Evolutionary conservation across 176 grass and related monocot species (phyloP), one percentile per base, ranked within the genome.

Genomic region (Pontederia paniculata): DNA sequence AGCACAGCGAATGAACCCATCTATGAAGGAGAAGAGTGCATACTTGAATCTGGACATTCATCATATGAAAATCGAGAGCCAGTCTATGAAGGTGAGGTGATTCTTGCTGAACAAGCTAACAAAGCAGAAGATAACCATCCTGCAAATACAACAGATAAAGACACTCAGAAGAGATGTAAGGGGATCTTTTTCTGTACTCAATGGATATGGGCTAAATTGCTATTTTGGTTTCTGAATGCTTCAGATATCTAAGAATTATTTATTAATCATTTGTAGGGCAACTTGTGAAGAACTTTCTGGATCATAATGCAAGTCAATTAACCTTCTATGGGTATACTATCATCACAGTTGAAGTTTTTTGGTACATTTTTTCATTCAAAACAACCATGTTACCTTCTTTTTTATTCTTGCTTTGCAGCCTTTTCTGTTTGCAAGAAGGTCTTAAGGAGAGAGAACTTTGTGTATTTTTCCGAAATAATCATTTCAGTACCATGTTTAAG

Each of bases 401-500:
- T 48, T 63, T 9, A 19, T 59, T 80, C 65, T 45, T 58, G 41
- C 69, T 54, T 70, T 41, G 3, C 78, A 98, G 94, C 22, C 80
- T 98, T 37, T 93, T 98, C 75, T 98, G 87, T 74, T 77, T 98
- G 67, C 94, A 98, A 93, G 94, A 93, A 61, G 83, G 72, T 17
- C 94, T 93, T 57, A 93, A 88, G 10, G 94, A 98, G 72, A 93
- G 78, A 69, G 94, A 98, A 63, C 73, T 98, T 16, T 98, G 83
- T 16, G 83, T 98, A 21, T 98, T 98, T 74, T 93, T 98, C 61
- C 87, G 94, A 50, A 98, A 98, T 88, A 98, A 93, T 45, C 94
- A 98, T 68, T 98, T 98, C 78, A 93, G 85, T 73, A 85, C 83
- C 66, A 98, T 98, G 87, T 98, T 98, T 63, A 98, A 98, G 86